These are phyloP conservation scores for Maudiozyma serrabonitensis DNA, from an alignment of 805 yeast genomes.

Conservation along the genomic window DNA sequence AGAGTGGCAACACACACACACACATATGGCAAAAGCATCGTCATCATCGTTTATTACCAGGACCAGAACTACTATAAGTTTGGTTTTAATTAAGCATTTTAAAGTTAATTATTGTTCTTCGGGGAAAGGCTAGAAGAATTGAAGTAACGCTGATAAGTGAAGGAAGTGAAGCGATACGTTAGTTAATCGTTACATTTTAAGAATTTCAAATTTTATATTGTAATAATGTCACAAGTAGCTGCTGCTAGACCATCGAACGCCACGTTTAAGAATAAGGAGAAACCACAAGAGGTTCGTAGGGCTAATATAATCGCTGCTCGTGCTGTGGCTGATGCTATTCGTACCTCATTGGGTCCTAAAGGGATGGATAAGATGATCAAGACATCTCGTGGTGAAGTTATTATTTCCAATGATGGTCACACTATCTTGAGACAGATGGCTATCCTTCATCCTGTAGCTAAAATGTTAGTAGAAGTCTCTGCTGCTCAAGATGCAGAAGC, in stretches of 20 bases:
- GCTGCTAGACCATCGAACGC: conserved; percentile 55
- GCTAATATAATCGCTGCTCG: conserved; percentile 80
- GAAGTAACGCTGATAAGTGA: no score
- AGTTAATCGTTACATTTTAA: no score
- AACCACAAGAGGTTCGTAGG: conserved; percentile 89
- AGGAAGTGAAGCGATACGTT: no score
- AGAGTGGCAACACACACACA: no score
- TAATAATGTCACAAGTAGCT: conserved; percentile 5
- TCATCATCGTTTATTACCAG: no score
- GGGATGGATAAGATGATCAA: conserved; percentile 99
- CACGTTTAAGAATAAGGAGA: conserved; percentile 84
- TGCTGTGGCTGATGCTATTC: conserved; percentile 90
- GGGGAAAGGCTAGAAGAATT: no score
- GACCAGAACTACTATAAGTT: no score
- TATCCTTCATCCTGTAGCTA: conserved; percentile 95
- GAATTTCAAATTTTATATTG: neutral
- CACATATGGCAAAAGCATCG: no score
- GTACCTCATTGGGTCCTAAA: conserved; percentile 94
- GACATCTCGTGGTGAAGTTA: conserved; percentile 83
- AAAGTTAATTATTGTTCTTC: no score
- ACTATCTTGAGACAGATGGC: conserved; percentile 97
- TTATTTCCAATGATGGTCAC: conserved; percentile 96
- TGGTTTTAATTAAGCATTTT: no score
- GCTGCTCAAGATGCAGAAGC: conserved; percentile 99
- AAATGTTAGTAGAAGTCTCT: conserved; percentile 93